Evolutionary conservation across 2,329 filamentous ascomycete genomes (phyloP).

Genomic region (Fusarium brachygibbosum): DNA sequence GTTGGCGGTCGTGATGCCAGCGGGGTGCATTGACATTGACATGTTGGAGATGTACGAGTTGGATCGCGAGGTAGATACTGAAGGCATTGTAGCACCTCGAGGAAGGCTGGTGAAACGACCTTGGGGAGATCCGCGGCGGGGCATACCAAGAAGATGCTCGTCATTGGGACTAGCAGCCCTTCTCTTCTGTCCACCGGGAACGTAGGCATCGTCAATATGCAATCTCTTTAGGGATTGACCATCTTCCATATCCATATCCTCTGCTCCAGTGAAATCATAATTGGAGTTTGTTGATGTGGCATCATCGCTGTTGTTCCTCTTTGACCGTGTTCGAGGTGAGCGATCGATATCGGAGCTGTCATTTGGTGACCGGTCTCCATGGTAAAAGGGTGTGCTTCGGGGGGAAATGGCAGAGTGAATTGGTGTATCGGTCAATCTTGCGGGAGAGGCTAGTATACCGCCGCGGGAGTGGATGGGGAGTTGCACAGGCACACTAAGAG

Average conservation of each 20-base stretch:
- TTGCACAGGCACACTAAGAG: conserved; percentile 61
- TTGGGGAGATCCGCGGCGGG: conserved; percentile 66
- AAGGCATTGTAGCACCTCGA: conserved; percentile 60
- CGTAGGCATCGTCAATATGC: conserved; percentile 62
- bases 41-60: conserved; percentile 64
- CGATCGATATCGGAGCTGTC: conserved; percentile 62
- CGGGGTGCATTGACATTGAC: conserved; percentile 55
- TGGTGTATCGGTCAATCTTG: conserved; percentile 61
- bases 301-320: conserved; percentile 68
- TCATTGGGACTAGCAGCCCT: conserved; percentile 69
- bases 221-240: conserved; percentile 64
- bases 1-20: conserved; percentile 59
- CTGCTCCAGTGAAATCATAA: conserved; percentile 56
- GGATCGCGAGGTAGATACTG: conserved; percentile 59
- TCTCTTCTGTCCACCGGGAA: conserved; percentile 64
- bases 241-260: conserved; percentile 67
- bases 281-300: conserved; percentile 61
- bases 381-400: conserved; percentile 59
- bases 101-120: conserved; percentile 63
- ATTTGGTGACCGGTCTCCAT: conserved; percentile 59
- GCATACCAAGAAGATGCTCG: conserved; percentile 58
- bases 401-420: conserved; percentile 64
- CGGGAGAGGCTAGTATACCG: conserved; percentile 60
- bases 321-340: conserved; percentile 61
- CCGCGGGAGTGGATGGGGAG: conserved; percentile 57